Evolutionary conservation across 129 eudicot genomes (phyloP).

Genomic region (Pittosporum tobira): DNA sequence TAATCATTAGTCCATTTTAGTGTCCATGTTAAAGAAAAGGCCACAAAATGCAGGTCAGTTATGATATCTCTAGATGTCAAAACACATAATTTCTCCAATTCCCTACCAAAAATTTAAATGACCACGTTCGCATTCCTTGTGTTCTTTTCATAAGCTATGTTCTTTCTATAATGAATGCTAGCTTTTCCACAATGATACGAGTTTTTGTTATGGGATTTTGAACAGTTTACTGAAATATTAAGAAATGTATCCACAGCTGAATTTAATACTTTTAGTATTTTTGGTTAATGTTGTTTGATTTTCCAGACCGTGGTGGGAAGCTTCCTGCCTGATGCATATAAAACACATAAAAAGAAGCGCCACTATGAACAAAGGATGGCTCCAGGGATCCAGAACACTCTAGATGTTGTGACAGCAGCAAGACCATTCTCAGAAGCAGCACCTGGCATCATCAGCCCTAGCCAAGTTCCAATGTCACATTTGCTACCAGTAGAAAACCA

Average conservation of each 20-base stretch:
- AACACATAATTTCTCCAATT: too few relatives aligned
- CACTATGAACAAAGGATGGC: constrained; percentile 19
- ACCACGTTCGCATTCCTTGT: too few relatives aligned
- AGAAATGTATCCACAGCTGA: too few relatives aligned
- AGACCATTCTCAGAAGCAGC: constrained; percentile 35
- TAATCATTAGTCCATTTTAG: too few relatives aligned
- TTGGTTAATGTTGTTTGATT: background rate
- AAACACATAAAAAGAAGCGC: constrained; percentile 27
- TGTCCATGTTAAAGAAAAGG: too few relatives aligned
- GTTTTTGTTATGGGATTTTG: too few relatives aligned
- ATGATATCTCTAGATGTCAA: too few relatives aligned
- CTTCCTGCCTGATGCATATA: constrained; percentile 35
- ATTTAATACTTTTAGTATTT: too few relatives aligned
- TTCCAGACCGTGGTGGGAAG: constrained; percentile 49
- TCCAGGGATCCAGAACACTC: constrained; percentile 15
- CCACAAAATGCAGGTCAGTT: too few relatives aligned
- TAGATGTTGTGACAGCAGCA: constrained; percentile 21
- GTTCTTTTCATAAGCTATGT: background rate
- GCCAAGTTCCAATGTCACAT: constrained; percentile 13
- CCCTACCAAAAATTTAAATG: too few relatives aligned
- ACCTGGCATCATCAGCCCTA: constrained; percentile 12
- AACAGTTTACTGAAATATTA: too few relatives aligned
- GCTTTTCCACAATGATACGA: background rate
- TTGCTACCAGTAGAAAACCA: constrained; percentile 14
- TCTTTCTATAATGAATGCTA: background rate